These are phyloP conservation scores for Pulicaria dysenterica DNA, from an alignment of 129 eudicot species.

Conservation along the genomic window DNA sequence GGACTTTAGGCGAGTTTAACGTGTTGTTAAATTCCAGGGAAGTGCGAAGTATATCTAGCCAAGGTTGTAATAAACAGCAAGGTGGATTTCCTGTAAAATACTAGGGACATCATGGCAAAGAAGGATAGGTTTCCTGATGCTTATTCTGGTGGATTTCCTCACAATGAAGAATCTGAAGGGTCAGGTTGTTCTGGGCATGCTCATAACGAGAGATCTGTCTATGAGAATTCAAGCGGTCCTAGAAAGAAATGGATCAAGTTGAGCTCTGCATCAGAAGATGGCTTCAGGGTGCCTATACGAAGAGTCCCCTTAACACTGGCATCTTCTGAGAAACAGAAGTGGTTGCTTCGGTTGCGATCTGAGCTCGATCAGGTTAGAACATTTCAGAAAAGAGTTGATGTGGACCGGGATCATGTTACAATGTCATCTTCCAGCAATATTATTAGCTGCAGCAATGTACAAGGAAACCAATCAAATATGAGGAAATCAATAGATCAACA, in stretches of 20 bases:
- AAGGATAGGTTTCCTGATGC: conserved; percentile 58
- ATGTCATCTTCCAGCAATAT: conserved; percentile 48
- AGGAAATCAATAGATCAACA: conserved; percentile 40
- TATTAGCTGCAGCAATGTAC: conserved; percentile 36
- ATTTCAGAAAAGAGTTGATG: conserved; percentile 47
- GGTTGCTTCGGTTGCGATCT: conserved; percentile 46
- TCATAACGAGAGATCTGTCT: conserved; percentile 42
- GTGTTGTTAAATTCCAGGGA: conserved; percentile 13
- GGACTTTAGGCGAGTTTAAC: conserved; percentile 5
- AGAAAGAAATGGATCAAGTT: conserved; percentile 62
- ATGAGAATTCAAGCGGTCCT: conserved; percentile 41
- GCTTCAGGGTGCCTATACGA: conserved; percentile 58
- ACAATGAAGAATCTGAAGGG: conserved; percentile 54
- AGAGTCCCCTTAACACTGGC: conserved; percentile 49
- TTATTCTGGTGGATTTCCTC: conserved; percentile 42
- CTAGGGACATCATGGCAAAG: conserved; percentile 47
- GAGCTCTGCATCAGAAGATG: conserved; percentile 48
- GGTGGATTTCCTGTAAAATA: conserved; percentile 11
- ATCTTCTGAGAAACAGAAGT: conserved; percentile 43
- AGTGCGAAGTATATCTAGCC: not conserved
- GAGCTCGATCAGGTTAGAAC: conserved; percentile 60
- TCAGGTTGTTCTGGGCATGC: conserved; percentile 62
- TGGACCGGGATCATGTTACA: conserved; percentile 37
- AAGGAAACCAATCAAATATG: conserved; percentile 29
- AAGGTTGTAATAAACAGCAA: not conserved